A percentile compares a stretch with the other conserved stretches of the same genome.
These are phyloP conservation scores for Curvularia lunata DNA, from an alignment of 2,329 filamentous ascomycete species.

Conservation along the genomic window DNA sequence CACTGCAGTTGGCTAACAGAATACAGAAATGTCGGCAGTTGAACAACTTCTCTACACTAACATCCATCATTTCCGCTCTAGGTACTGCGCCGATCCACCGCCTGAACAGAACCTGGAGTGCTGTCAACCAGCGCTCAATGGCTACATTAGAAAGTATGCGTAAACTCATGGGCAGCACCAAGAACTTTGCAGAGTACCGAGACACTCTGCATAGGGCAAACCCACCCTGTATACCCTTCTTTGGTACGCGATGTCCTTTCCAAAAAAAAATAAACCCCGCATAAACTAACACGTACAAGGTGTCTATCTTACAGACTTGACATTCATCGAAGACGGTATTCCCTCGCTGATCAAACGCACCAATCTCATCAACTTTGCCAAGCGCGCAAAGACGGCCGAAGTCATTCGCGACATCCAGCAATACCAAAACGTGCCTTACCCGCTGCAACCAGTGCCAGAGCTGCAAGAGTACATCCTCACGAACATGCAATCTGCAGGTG, in stretches of 20 bases:
- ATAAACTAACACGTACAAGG: constrained; percentile 57
- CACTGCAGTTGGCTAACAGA: constrained; percentile 30
- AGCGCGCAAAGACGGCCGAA: constrained; percentile 96
- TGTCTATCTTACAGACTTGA: constrained; percentile 95
- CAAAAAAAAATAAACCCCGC: neutral
- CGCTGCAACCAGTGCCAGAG: constrained; percentile 85
- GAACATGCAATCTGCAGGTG: constrained; percentile 93
- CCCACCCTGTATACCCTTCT: constrained; percentile 97
- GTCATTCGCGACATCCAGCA: constrained; percentile 99
- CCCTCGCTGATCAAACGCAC: constrained; percentile 96
- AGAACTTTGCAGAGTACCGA: constrained; percentile 97
- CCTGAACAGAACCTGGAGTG: constrained; percentile 90
- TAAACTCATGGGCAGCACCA: constrained; percentile 92
- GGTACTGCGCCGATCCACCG: constrained; percentile 95
- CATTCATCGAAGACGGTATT: constrained; percentile 98
- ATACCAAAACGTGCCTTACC: constrained; percentile 97
- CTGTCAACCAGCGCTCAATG: constrained; percentile 85
- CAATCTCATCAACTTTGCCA: constrained; percentile 97
- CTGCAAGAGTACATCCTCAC: constrained; percentile 95
- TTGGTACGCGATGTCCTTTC: constrained; percentile 66
- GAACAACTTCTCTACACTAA: constrained; percentile 97
- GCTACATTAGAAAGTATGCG: constrained; percentile 87
- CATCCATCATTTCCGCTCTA: constrained; percentile 95
- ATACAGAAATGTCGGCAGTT: constrained; percentile 84
- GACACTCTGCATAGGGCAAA: constrained; percentile 91